These are phyloP conservation scores for Rhodotorula toruloides DNA, from an alignment of 768 basidiomycete genomes.

Conservation along the genomic window DNA sequence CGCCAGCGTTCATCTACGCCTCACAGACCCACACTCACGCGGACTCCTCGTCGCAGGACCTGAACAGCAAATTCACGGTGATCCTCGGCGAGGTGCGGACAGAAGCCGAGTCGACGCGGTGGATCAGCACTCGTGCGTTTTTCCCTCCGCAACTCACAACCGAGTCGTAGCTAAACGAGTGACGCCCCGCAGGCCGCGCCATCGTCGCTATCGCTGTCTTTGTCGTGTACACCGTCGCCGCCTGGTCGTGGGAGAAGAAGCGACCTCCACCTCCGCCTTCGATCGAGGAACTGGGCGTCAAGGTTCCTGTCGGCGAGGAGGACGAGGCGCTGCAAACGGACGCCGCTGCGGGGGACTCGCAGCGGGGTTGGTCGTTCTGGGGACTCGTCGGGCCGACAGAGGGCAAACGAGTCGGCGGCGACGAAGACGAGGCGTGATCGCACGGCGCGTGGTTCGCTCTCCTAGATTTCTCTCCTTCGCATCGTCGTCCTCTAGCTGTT, in stretches of 20 bases:
- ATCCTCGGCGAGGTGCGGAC: slow-evolving; percentile 49
- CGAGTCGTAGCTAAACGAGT: neutral
- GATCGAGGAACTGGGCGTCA: slow-evolving; percentile 34
- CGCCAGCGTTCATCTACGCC: slow-evolving; percentile 18
- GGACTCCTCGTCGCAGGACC: slow-evolving; percentile 43
- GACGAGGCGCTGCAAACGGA: neutral
- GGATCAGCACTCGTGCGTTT: slow-evolving; percentile 46
- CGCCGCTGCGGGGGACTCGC: too few species aligned
- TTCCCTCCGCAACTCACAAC: neutral
- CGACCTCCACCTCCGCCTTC: neutral
- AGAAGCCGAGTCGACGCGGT: slow-evolving; percentile 50
- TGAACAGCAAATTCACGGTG: slow-evolving; percentile 52
- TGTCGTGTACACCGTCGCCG: slow-evolving; percentile 27
- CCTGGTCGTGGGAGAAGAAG: neutral
- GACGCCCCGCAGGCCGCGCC: slow-evolving; percentile 22
- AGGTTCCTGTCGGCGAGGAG: neutral
- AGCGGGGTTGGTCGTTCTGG: too few species aligned
- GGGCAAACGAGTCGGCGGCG: too few species aligned
- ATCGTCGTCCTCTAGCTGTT: too few species aligned
- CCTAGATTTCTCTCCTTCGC: too few species aligned
- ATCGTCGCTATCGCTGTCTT: slow-evolving; percentile 33
- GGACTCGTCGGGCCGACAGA: too few species aligned
- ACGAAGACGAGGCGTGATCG: too few species aligned
- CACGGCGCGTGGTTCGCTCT: too few species aligned
- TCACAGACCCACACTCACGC: neutral